Base-by-base conservation (phyloP, 352 stramenopile genomes). In the Phytophthora constricta region DNA sequence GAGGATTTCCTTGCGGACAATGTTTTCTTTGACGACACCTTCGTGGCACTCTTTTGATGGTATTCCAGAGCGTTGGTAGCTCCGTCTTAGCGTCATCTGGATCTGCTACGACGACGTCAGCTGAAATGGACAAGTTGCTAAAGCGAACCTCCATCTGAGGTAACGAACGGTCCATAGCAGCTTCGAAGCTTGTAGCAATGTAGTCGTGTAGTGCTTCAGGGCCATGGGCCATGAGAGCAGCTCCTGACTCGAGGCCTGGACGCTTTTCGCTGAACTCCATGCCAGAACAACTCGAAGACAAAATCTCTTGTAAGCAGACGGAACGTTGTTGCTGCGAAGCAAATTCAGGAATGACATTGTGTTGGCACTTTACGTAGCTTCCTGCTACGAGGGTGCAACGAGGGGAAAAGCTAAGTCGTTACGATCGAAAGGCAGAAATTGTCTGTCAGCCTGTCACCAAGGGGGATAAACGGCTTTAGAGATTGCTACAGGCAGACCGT, bases 1-100 rank as follows among this genome's bases (percentile, higher is more conserved):
- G 46, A 89, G 68, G 28, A 89, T 87, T 10, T 79, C 63, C 54
- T 84, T 79, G 23, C 62, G 62, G 20, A 82, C 70, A 37, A 79
- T 64, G 27, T 72, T 63, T 41, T 83, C 83, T 51, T 72, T 76
- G 19, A 59, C 60, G 62, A 66, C 14, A 77, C 26, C 5, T 60
- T 61, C 7, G 59, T 51, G 1, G 33, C 39, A 33, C 23, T 41
- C 26, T 76, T 75, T 79, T 80, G 52, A 80, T n/a, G 11, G 71
- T 54, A 50, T 83, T 84, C 31, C 55, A 62, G 13, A 87, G 49
- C 26, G 78, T 84, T 20, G 74, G 77, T 17, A 86, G 68, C 46
- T 84, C 41, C 27, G 56, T 55, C 10, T 61, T 58, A 20, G 14
- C 25, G 20, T 62, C 55, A 20, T 71, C 56, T 14, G 65, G 49